Evolutionary conservation across 2,329 filamentous ascomycete species (phyloP).

Genomic region (Microascus cirrosus): DNA sequence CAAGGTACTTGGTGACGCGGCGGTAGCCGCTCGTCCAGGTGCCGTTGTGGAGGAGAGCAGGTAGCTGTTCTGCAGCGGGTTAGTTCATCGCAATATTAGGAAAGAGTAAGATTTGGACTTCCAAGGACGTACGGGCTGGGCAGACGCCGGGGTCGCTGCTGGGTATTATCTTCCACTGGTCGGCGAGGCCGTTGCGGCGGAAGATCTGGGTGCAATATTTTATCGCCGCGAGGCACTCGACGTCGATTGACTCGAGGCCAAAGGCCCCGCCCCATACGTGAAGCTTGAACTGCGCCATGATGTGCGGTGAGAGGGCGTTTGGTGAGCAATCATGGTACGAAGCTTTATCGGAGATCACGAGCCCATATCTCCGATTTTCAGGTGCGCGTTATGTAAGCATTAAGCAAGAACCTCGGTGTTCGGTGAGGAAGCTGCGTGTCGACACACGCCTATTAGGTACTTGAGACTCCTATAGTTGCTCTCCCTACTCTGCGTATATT

Average conservation of each 20-base stretch:
- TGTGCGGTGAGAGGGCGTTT: not conserved
- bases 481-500: too few relatives aligned
- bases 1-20: constrained; percentile 48
- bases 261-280: constrained; percentile 89
- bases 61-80: constrained; percentile 34
- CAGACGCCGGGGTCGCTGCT: constrained; percentile 63
- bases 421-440: not conserved
- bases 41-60: constrained; percentile 38
- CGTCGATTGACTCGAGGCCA: constrained; percentile 77
- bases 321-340: not conserved
- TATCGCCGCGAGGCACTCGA: constrained; percentile 78
- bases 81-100: not conserved
- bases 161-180: constrained; percentile 56
- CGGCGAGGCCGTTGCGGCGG: not conserved
- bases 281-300: constrained; percentile 39
- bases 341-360: not conserved
- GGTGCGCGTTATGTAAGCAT: not conserved
- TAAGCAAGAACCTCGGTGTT: not conserved
- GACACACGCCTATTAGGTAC: not conserved
- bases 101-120: constrained; percentile 4
- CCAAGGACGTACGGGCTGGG: constrained; percentile 56
- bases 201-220: constrained; percentile 51
- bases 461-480: too few relatives aligned
- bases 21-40: constrained; percentile 49
- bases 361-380: not conserved